Conservation (phyloP, 2,329 filamentous ascomycete species). For the Cucurbitaria berberidis region DNA sequence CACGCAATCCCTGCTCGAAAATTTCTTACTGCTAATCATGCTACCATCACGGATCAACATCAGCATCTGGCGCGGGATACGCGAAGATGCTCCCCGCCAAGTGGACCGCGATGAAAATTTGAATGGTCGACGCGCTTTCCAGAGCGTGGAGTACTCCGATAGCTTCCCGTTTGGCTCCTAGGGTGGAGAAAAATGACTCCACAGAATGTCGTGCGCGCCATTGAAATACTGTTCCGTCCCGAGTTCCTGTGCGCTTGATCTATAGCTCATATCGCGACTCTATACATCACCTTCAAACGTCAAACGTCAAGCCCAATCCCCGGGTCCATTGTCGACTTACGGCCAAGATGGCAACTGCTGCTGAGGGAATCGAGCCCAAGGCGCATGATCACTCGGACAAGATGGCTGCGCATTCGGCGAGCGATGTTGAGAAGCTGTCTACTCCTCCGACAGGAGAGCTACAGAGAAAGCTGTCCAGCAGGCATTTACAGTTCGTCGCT, state of each 20-base stretch:
- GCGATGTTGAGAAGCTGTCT: constrained; percentile 47
- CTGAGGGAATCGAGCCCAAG: constrained; percentile 35
- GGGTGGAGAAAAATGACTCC: constrained; percentile 25
- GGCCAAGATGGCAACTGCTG: constrained; percentile 30
- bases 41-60: constrained; percentile 26
- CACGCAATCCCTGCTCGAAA: constrained; percentile 24
- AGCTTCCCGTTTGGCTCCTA: constrained; percentile 25
- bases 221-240: constrained; percentile 32
- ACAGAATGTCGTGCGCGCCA: constrained; percentile 20
- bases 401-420: constrained; percentile 35
- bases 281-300: constrained; percentile 6
- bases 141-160: constrained; percentile 36
- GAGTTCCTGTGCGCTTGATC: constrained; percentile 18
- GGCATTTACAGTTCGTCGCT: constrained; percentile 49
- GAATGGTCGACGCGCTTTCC: constrained; percentile 27
- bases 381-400: constrained; percentile 40
- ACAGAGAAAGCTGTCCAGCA: constrained; percentile 45
- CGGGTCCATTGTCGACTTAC: constrained; percentile 12
- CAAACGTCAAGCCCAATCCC: constrained; percentile 16
- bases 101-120: constrained; percentile 46
- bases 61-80: constrained; percentile 24
- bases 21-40: constrained; percentile 24
- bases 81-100: constrained; percentile 21
- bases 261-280: constrained; percentile 22
- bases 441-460: constrained; percentile 33